Conservation (phyloP, 2,329 filamentous ascomycete species). For the Trichoderma sp. region DNA sequence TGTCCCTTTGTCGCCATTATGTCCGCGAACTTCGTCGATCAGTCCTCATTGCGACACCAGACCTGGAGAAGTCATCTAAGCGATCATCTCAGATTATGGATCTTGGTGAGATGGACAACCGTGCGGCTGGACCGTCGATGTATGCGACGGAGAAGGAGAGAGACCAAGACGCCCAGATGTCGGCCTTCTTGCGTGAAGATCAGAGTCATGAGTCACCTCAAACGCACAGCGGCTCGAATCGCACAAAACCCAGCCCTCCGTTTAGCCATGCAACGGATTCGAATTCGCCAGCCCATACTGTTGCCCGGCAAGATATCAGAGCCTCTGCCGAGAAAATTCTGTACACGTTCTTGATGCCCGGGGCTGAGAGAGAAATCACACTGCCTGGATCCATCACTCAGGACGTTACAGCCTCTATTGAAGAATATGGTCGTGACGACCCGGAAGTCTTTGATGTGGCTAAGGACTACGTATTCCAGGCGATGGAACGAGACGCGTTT, state of each 20-base stretch:
- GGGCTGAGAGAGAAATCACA: constrained; percentile 95
- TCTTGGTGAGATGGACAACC: constrained; percentile 65
- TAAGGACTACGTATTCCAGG: constrained; percentile 99
- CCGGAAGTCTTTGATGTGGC: constrained; percentile 96
- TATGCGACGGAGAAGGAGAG: constrained; percentile 70
- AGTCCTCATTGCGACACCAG: constrained; percentile 89
- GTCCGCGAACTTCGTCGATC: constrained; percentile 93
- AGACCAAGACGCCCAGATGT: constrained; percentile 85
- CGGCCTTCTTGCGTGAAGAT: constrained; percentile 79
- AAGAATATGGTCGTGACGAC: constrained; percentile 89
- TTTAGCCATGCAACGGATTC: constrained; percentile 71
- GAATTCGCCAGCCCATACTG: constrained; percentile 79
- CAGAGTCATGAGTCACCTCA: constrained; percentile 57
- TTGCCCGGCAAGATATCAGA: constrained; percentile 85
- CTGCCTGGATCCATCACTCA: constrained; percentile 84
- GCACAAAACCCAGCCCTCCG: constrained; percentile 53
- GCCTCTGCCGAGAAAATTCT: constrained; percentile 96
- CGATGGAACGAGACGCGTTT: constrained; percentile 99
- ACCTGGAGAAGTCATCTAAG: constrained; percentile 82
- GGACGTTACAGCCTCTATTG: constrained; percentile 83
- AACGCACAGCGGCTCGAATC: constrained; percentile 51
- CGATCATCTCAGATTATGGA: constrained; percentile 81
- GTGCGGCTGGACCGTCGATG: constrained; percentile 61
- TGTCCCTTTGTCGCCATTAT: constrained; percentile 96
- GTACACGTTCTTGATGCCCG: constrained; percentile 94